phyloP scores from a whole-genome alignment of 164 flowering plant species.

The Umbellularia californica region DNA sequence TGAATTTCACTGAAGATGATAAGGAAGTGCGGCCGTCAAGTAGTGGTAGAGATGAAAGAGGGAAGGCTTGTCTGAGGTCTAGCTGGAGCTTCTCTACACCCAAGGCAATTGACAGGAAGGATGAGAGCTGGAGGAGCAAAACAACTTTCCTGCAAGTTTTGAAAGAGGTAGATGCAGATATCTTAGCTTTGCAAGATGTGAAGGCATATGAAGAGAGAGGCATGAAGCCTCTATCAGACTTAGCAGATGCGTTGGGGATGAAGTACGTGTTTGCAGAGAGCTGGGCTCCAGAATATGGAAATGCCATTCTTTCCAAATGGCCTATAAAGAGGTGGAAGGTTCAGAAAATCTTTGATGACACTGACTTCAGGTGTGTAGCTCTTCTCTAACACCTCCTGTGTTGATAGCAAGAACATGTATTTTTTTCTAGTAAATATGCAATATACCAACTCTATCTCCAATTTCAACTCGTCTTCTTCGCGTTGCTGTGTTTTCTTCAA shows the following conservation, averaged over 20 bases:
- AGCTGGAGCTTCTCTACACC: constrained; percentile 48
- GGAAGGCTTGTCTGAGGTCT: constrained; percentile 50
- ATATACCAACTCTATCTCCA: not conserved
- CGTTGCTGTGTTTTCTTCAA: not conserved
- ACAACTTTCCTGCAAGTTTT: constrained; percentile 64
- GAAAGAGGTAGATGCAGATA: constrained; percentile 80
- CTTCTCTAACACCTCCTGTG: not conserved
- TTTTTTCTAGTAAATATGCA: not conserved
- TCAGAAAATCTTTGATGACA: constrained; percentile 75
- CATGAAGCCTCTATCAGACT: constrained; percentile 86
- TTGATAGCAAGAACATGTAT: not conserved
- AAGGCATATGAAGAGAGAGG: constrained; percentile 86
- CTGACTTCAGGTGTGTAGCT: constrained; percentile 69
- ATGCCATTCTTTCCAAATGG: constrained; percentile 85
- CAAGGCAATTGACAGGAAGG: constrained; percentile 15
- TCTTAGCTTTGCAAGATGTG: constrained; percentile 85
- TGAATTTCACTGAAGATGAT: constrained; percentile 27
- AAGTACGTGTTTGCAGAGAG: constrained; percentile 91
- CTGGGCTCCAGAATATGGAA: constrained; percentile 98
- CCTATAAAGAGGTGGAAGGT: constrained; percentile 78
- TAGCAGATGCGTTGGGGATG: constrained; percentile 86
- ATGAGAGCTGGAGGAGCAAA: constrained; percentile 30
- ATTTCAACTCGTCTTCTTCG: not conserved
- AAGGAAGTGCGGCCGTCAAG: constrained; percentile 17
- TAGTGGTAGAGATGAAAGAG: constrained; percentile 17